These are phyloP conservation scores for Penicillium sumatraense DNA, from an alignment of 2,329 filamentous ascomycete genomes.

Conservation along the genomic window DNA sequence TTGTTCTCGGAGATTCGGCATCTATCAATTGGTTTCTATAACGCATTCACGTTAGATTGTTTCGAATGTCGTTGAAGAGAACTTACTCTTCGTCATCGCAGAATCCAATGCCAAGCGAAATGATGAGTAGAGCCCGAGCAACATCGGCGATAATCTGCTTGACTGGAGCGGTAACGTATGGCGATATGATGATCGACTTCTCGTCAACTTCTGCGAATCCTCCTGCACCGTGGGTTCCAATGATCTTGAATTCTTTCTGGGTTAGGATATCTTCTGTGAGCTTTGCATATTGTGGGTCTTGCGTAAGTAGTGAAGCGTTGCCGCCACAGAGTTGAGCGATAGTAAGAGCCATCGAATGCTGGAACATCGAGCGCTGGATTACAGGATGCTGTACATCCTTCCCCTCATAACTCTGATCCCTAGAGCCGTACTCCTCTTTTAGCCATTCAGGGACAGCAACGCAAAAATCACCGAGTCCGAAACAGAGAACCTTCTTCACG, in stretches of 20 bases:
- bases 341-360: conserved; percentile 28
- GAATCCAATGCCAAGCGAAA: conserved; percentile 21
- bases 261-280: conserved; percentile 19
- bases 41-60: conserved; percentile 16
- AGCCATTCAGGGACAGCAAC: conserved; percentile 23
- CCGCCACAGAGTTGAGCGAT: conserved; percentile 23
- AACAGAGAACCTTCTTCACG: conserved; percentile 25
- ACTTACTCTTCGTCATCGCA: conserved; percentile 24
- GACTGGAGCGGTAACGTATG: conserved; percentile 22
- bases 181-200: conserved; percentile 24
- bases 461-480: conserved; percentile 27
- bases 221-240: conserved; percentile 21
- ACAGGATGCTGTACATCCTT: conserved; percentile 19
- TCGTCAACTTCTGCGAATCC: conserved; percentile 28
- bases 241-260: conserved; percentile 22
- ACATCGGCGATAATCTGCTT: conserved; percentile 29
- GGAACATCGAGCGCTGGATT: conserved; percentile 22
- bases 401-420: conserved; percentile 18
- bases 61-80: conserved; percentile 16
- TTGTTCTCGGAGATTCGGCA: conserved; percentile 27
- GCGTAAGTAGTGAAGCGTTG: conserved; percentile 17
- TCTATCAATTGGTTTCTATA: conserved; percentile 23
- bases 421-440: conserved; percentile 19
- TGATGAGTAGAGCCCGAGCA: conserved; percentile 24
- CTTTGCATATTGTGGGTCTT: conserved; percentile 26